phyloP scores from a whole-genome alignment of 2,329 filamentous ascomycete species.

The Xylariales sp. region DNA sequence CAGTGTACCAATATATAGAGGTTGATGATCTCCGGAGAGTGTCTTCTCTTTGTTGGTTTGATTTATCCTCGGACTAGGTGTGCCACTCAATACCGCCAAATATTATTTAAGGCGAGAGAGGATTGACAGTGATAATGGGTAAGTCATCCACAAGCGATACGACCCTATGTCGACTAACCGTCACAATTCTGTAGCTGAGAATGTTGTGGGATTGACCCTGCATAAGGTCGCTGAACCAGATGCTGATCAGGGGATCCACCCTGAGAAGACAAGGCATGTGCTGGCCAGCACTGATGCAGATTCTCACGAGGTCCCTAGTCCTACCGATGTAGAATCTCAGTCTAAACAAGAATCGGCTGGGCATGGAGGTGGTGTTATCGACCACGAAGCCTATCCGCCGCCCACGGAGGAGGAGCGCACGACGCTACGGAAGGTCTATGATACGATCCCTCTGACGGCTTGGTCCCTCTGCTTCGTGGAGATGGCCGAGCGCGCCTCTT shows the following conservation, averaged over 20 bases:
- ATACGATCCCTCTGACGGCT: slow-evolving; percentile 35
- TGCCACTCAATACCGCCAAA: too few species aligned
- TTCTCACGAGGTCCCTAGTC: neutral
- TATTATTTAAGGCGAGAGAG: too few species aligned
- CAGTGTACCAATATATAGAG: too few species aligned
- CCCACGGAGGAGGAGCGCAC: slow-evolving; percentile 42
- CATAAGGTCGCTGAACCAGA: slow-evolving; percentile 14
- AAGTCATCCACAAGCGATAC: too few species aligned
- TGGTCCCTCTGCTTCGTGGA: slow-evolving; percentile 46
- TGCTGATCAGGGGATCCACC: slow-evolving; percentile 6
- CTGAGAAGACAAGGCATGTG: neutral
- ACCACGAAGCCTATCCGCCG: slow-evolving; percentile 23
- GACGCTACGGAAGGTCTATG: slow-evolving; percentile 41
- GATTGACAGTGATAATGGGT: too few species aligned
- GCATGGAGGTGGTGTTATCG: too few species aligned
- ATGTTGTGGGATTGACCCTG: slow-evolving; percentile 11
- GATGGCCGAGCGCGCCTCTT: slow-evolving; percentile 47
- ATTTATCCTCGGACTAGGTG: too few species aligned
- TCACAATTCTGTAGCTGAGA: slow-evolving; percentile 9
- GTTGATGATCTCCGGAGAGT: too few species aligned
- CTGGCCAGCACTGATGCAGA: neutral
- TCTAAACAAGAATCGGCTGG: slow-evolving; percentile 6
- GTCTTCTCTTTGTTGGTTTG: too few species aligned
- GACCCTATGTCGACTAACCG: too few species aligned
- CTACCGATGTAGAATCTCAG: slow-evolving; percentile 9